Conservation (phyloP, 768 basidiomycete genomes). For the Ephemerocybe angulata region DNA sequence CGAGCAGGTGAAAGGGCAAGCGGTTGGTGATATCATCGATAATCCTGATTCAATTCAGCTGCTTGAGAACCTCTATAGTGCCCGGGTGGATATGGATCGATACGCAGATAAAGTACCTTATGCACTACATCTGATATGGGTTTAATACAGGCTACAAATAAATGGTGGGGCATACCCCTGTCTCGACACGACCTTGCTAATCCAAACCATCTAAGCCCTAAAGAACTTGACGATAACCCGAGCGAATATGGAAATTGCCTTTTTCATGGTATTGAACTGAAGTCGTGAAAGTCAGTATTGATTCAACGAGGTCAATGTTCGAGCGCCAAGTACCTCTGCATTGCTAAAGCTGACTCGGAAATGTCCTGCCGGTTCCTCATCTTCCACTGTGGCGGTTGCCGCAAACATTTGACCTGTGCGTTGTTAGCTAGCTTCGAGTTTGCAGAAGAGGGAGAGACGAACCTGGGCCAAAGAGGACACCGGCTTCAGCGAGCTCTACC, state of each 20-base stretch:
- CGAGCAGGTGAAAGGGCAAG: no score
- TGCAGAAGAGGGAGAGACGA: constrained; percentile 13
- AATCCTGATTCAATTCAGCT: not conserved
- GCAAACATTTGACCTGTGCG: constrained; percentile 41
- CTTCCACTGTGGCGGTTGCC: constrained; percentile 22
- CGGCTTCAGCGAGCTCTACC: constrained; percentile 53
- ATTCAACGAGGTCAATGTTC: not conserved
- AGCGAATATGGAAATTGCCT: constrained; percentile 44
- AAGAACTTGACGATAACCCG: constrained; percentile 40
- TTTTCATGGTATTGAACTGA: constrained; percentile 40
- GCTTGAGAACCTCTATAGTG: not conserved
- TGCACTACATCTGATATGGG: constrained; percentile 17
- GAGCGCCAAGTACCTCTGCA: constrained; percentile 37
- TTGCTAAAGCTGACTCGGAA: constrained; percentile 58
- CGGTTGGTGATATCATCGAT: not conserved
- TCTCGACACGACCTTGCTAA: no score
- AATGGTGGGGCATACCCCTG: no score
- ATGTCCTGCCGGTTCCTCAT: constrained; percentile 38
- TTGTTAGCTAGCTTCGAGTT: not conserved
- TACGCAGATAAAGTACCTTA: not conserved
- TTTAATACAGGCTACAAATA: no score
- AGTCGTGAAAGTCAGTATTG: not conserved
- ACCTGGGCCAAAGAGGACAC: constrained; percentile 65
- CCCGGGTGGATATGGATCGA: not conserved
- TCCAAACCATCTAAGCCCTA: no score